These are phyloP conservation scores for Pharnaceum exiguum DNA, from an alignment of 148 eudicot species.

Conservation along the genomic window DNA sequence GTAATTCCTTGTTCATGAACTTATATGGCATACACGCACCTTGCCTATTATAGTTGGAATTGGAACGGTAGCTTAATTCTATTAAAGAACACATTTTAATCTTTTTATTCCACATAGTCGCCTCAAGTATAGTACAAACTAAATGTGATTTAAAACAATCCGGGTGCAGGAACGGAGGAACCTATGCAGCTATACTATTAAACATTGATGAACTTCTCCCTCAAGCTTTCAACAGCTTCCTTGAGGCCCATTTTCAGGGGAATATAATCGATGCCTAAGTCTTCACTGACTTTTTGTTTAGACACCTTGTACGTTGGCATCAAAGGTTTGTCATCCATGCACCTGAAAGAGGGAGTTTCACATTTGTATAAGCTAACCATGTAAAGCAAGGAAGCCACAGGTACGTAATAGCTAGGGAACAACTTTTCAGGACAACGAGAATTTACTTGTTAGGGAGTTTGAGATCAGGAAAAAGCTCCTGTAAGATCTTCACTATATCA, in stretches of 20 bases:
- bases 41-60: too few species aligned
- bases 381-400: too few species aligned
- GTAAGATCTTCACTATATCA: slow-evolving; percentile 24
- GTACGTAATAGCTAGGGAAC: not conserved
- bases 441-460: slow-evolving; percentile 32
- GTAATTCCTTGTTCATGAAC: too few species aligned
- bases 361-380: too few species aligned
- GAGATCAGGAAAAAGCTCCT: slow-evolving; percentile 31
- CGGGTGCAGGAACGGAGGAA: too few species aligned
- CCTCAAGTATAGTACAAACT: too few species aligned
- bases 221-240: slow-evolving; percentile 52
- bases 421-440: not conserved
- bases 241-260: slow-evolving; percentile 35
- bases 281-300: slow-evolving; percentile 27
- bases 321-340: slow-evolving; percentile 35
- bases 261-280: slow-evolving; percentile 37
- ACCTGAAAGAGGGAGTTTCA: too few species aligned
- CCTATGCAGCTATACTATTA: too few species aligned
- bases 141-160: too few species aligned
- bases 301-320: slow-evolving; percentile 31
- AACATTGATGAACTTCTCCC: slow-evolving; percentile 20
- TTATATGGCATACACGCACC: too few species aligned
- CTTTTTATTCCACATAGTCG: too few species aligned
- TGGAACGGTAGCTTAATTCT: too few species aligned
- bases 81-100: not conserved